Conservation (phyloP, 176 grass and related monocot species). For the Oryza punctata region DNA sequence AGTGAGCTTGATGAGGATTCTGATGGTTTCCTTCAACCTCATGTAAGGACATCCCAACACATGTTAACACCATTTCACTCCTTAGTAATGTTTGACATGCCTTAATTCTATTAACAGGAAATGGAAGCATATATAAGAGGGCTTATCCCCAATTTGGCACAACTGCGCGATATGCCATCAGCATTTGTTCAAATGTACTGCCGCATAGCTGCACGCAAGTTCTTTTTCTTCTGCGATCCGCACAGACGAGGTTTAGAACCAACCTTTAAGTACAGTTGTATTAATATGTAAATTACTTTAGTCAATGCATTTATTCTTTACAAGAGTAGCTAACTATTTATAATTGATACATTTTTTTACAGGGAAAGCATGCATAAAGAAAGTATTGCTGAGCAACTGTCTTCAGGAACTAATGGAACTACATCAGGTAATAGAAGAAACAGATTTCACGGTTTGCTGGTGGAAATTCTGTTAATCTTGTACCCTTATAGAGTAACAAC, state of each 20-base stretch:
- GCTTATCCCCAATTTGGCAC: slow-evolving; percentile 96
- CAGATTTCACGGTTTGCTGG: background rate
- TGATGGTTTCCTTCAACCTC: slow-evolving; percentile 98
- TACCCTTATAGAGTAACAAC: background rate
- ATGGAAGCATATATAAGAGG: slow-evolving; percentile 99
- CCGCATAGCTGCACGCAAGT: slow-evolving; percentile 97
- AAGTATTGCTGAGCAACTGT: slow-evolving; percentile 95
- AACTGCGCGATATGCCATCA: slow-evolving; percentile 86
- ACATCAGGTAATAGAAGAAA: slow-evolving; percentile 64
- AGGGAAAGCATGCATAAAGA: slow-evolving; percentile 99
- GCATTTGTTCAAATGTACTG: slow-evolving; percentile 99
- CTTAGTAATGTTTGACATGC: slow-evolving; percentile 25
- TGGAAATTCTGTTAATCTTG: background rate
- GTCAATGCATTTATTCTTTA: slow-evolving; percentile 2
- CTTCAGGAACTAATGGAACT: slow-evolving; percentile 99
- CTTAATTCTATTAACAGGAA: slow-evolving; percentile 64
- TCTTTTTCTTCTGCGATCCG: slow-evolving; percentile 99
- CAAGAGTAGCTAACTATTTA: background rate
- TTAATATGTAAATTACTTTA: background rate
- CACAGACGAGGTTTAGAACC: slow-evolving; percentile 72
- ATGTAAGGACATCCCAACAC: slow-evolving; percentile 55
- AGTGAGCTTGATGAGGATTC: slow-evolving; percentile 99
- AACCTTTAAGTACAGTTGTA: background rate
- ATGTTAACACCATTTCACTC: slow-evolving; percentile 3
- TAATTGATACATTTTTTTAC: slow-evolving; percentile 21